Percentiles rank a stretch among this genome's conserved stretches.
Evolutionary conservation across 2,329 filamentous ascomycete genomes (phyloP).

Genomic region (Monosporascus cannonballus): DNA sequence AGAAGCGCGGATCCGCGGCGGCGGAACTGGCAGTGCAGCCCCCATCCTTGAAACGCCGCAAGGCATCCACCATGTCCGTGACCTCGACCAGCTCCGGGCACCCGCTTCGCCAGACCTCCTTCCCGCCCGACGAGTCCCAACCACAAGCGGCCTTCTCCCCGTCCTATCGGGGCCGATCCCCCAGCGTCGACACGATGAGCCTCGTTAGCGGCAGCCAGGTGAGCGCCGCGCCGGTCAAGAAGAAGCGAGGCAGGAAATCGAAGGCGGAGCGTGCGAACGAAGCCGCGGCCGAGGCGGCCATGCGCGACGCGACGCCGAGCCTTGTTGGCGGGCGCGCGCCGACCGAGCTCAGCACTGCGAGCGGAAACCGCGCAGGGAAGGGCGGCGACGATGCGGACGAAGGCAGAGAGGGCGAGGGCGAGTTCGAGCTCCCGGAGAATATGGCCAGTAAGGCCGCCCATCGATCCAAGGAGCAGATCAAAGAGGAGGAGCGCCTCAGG

Average conservation of each 20-base stretch:
- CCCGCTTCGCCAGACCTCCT: constrained; percentile 74
- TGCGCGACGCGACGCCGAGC: constrained; percentile 31
- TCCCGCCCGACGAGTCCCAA: constrained; percentile 56
- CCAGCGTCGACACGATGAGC: constrained; percentile 56
- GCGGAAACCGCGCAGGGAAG: constrained; percentile 33
- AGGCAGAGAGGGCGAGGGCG: constrained; percentile 44
- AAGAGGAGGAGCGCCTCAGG: constrained; percentile 51
- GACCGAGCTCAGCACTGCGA: constrained; percentile 36
- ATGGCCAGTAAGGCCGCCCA: constrained; percentile 33
- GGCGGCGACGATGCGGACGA: constrained; percentile 51
- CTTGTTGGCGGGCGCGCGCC: constrained; percentile 38
- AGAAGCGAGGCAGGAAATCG: constrained; percentile 58
- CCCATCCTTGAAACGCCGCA: constrained; percentile 59
- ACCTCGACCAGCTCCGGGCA: constrained; percentile 50
- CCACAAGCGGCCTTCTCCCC: constrained; percentile 37
- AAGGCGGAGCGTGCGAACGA: constrained; percentile 49
- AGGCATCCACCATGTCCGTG: constrained; percentile 58
- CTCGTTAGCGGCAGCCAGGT: constrained; percentile 57
- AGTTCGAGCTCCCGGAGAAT: constrained; percentile 49
- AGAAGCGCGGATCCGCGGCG: constrained; percentile 57
- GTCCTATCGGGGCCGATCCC: constrained; percentile 50
- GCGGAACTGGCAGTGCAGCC: constrained; percentile 43
- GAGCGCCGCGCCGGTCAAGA: constrained; percentile 42
- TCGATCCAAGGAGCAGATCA: constrained; percentile 61
- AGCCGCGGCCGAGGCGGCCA: constrained; percentile 35